Evolutionary conservation across 768 basidiomycete species (phyloP), one percentile per base, ranked within the genome.

Genomic region (Podaxis sp.): DNA sequence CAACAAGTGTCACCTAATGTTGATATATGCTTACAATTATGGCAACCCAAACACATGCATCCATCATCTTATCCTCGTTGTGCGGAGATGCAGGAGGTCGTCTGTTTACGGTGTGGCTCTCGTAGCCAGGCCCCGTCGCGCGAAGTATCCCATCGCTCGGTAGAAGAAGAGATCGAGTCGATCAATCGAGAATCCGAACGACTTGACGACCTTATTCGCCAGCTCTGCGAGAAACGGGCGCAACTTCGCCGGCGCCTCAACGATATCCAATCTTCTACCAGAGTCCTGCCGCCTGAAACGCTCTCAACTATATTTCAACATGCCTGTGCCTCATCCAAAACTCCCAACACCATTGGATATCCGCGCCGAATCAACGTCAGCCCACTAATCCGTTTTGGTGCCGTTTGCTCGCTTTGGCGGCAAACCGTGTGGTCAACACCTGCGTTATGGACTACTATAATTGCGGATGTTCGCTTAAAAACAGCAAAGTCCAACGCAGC

Each of bases 361-460:
- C 11, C 2, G 1, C 57, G 48, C 1, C 36, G n/a, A 23, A 37
- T 25, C 18, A 37, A 38, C 25, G 21, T 58, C 47, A 14, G 57
- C n/a, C 36, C 47, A 25, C 14, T 48, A 23, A 37, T 58, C 35
- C 48, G 48, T n/a, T 27, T 58, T 21, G 57, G 57, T 13, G 46
- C 57, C 23, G 46, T 58, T 9, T 58, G 47, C 7, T 58, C 48
- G 13, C 36, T 50, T n/a, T 58, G 57, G 57, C 16, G 57, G 11
- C 57, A 50, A 23, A 27, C 38, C n/a, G 36, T 47, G 4, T 50
- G 57, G 47, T 58, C 57, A 7, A 58, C 57, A 9, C 57, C 57
- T 23, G 21, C 32, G 13, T 18, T 58, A 11, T 58, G 57, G 57
- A 25, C 57, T n/a, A 50, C 47, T 2, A 5, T 58, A 13, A 37